Base-by-base conservation (phyloP, 1,139 yeast genomes). In the Taiozyma onychis region DNA sequence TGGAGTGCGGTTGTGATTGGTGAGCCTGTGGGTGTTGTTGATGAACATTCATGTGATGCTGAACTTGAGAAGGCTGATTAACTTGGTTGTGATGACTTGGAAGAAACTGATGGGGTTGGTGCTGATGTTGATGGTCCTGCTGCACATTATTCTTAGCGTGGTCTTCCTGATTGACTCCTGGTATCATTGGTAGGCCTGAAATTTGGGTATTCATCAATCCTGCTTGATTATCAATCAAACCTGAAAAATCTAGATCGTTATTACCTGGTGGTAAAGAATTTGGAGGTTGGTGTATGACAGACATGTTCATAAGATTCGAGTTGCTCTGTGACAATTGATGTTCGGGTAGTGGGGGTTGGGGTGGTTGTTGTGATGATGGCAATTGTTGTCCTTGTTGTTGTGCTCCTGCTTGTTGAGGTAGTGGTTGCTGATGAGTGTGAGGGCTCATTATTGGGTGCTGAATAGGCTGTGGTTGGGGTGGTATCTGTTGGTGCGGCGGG, bases 221-320 rank as follows among this genome's bases (percentile, higher is more conserved):
- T 7, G 26, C n/a, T 26, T 48, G 53, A 30, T 41, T 43, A n/a
- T 50, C 53, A 27, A 50, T 48, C 27, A 50, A 27, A 6, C 47
- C 45, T 10, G 49, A 21, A 39, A 48, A 51, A n/a, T 51, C 51
- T 14, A 51, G 22, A 8, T 45, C 53, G 34, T 48, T 22, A 37
- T 37, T 44, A 30, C 21, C 16, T 5, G 41, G 44, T 2, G 45
- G 41, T 37, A 37, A 18, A 16, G 41, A 37, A 9, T 24, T 21
- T 16, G 46, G 44, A 14, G 44, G 49, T 22, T 42, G 44, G 14
- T 44, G 47, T 11, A 41, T 34, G 11, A 43, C 21, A 24, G 48
- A 45, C 26, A 48, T 43, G 18, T 24, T 8, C 42, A 44, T 41
- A 11, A 27, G 34, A 34, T 13, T 42, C n/a, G 44, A 43, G 10